Percentiles rank a stretch among this genome's conserved stretches.
Evolutionary conservation across 1,139 yeast species (phyloP).

Genomic region (Pichia sp.): DNA sequence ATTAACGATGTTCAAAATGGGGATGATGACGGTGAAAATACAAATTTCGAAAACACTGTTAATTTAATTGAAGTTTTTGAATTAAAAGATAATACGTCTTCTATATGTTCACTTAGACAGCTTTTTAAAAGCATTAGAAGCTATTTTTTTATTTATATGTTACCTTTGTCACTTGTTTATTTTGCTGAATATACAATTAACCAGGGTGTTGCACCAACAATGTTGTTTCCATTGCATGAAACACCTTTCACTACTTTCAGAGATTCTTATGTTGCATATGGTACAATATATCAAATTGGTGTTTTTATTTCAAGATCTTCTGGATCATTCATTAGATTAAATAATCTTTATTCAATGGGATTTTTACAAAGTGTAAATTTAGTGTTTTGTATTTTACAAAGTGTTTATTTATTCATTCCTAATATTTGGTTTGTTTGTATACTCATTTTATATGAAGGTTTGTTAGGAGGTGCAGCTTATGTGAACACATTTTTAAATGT

Average conservation of each 20-base stretch:
- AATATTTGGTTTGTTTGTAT: slow-evolving; percentile 58
- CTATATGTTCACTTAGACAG: not conserved
- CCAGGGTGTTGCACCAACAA: slow-evolving; percentile 86
- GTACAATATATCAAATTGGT: slow-evolving; percentile 88
- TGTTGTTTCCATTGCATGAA: slow-evolving; percentile 64
- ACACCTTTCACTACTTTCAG: slow-evolving; percentile 68
- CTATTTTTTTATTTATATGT: slow-evolving; percentile 63
- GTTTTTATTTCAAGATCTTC: slow-evolving; percentile 89
- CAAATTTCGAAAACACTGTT: not conserved
- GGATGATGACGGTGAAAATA: not conserved
- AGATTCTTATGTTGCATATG: slow-evolving; percentile 88
- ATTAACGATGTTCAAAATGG: not conserved
- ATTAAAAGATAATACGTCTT: not conserved
- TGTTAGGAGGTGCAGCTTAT: slow-evolving; percentile 84
- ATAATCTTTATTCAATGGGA: slow-evolving; percentile 54
- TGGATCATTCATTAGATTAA: slow-evolving; percentile 55
- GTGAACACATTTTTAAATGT: slow-evolving; percentile 82
- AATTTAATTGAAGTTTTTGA: not conserved
- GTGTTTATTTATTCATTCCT: slow-evolving; percentile 53
- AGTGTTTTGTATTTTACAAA: slow-evolving; percentile 52
- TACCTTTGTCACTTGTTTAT: slow-evolving; percentile 79
- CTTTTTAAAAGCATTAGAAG: slow-evolving; percentile 36
- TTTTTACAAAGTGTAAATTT: slow-evolving; percentile 65
- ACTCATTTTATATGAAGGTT: slow-evolving; percentile 75
- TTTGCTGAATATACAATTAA: slow-evolving; percentile 82